Percentiles rank a stretch among this genome's conserved stretches.
Conservation (phyloP, 2,329 filamentous ascomycete genomes). For the Sporothrix pallida region DNA sequence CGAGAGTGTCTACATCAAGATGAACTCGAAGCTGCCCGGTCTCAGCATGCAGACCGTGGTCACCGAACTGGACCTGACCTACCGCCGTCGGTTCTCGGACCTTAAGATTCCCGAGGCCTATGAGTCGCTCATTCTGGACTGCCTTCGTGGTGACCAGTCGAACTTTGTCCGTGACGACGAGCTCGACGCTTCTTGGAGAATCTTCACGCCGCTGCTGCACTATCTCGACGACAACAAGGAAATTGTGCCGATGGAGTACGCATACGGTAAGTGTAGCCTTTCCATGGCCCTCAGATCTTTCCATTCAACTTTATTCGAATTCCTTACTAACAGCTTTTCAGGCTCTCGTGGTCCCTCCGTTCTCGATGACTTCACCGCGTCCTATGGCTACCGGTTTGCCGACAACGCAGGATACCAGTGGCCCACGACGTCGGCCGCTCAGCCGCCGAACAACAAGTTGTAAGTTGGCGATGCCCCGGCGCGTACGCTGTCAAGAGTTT, state of each 20-base stretch:
- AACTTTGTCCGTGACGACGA: slow-evolving; percentile 99
- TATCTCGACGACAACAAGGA: slow-evolving; percentile 99
- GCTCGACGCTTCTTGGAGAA: slow-evolving; percentile 96
- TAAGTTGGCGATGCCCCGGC: slow-evolving; percentile 57
- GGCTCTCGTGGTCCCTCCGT: slow-evolving; percentile 96
- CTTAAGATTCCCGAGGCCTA: slow-evolving; percentile 99
- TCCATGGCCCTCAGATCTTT: background rate
- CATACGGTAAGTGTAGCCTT: slow-evolving; percentile 75
- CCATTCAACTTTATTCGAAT: background rate
- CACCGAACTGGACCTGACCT: slow-evolving; percentile 97
- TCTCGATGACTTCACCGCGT: slow-evolving; percentile 96
- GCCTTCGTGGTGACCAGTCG: slow-evolving; percentile 97
- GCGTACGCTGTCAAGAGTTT: background rate
- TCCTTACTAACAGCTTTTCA: slow-evolving; percentile 50
- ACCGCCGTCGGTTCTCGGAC: slow-evolving; percentile 97
- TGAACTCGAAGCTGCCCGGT: slow-evolving; percentile 99
- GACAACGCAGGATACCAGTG: slow-evolving; percentile 96
- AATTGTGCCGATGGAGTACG: slow-evolving; percentile 99
- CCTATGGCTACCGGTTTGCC: slow-evolving; percentile 98
- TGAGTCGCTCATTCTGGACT: slow-evolving; percentile 95
- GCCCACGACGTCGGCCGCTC: slow-evolving; percentile 75
- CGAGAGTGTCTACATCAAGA: slow-evolving; percentile 99
- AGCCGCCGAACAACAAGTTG: slow-evolving; percentile 72
- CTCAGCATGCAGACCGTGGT: slow-evolving; percentile 99
- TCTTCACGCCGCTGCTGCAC: slow-evolving; percentile 96